Conservation (phyloP, 1,284 basidiomycete genomes). For the Sanghuangporus weigelae region DNA sequence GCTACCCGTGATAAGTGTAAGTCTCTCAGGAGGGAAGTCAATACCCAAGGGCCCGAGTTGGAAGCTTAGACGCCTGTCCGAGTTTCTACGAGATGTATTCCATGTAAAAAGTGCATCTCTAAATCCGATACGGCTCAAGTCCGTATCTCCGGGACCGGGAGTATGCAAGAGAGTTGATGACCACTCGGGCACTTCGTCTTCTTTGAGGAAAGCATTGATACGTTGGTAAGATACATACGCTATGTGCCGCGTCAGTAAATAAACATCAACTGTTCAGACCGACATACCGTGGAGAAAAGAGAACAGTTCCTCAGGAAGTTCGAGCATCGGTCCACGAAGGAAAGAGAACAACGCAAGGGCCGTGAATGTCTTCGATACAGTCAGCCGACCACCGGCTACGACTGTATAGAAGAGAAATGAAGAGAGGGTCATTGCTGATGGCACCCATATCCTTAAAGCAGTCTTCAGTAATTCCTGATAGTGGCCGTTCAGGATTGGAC, state of each 20-base stretch:
- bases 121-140: conserved; percentile 42
- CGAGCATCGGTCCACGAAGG: conserved; percentile 60
- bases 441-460: conserved; percentile 56
- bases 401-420: conserved; percentile 64
- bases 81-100: conserved; percentile 35
- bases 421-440: conserved; percentile 57
- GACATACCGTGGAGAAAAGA: conserved; percentile 53
- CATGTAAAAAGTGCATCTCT: conserved; percentile 51
- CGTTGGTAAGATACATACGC: conserved; percentile 70
- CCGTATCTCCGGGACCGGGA: conserved; percentile 14
- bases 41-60: conserved; percentile 55
- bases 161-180: conserved; percentile 46
- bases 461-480: neutral
- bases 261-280: neutral
- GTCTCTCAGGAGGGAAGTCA: conserved; percentile 49
- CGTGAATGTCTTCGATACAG: conserved; percentile 66
- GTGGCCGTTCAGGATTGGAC: conserved; percentile 3
- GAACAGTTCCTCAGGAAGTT: conserved; percentile 56
- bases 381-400: conserved; percentile 50
- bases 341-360: conserved; percentile 61
- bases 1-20: conserved; percentile 66
- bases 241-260: conserved; percentile 21
- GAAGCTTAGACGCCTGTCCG: conserved; percentile 34
- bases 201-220: conserved; percentile 56
- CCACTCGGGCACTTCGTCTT: conserved; percentile 64